phyloP scores from a whole-genome alignment of 768 basidiomycete genomes.

The Boletus rubroflammeus region DNA sequence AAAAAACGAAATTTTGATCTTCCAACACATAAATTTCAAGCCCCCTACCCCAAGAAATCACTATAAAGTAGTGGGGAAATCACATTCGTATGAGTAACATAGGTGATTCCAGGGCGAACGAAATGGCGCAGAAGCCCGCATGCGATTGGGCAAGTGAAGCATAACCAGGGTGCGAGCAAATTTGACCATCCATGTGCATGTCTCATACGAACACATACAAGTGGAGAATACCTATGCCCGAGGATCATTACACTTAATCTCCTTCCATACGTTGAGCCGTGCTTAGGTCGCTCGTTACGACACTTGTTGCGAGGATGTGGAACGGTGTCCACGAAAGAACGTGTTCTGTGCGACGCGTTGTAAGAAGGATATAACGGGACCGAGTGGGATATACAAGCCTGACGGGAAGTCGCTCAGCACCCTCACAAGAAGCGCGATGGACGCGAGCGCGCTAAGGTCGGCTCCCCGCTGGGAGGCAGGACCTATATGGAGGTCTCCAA shows the following conservation, averaged over 20 bases:
- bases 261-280: conserved; percentile 65
- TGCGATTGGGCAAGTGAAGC: not conserved
- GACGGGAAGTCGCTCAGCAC: conserved; percentile 54
- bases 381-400: conserved; percentile 35
- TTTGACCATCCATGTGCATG: conserved; percentile 11
- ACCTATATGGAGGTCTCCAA: conserved; percentile 18
- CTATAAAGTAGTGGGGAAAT: not conserved
- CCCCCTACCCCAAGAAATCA: not conserved
- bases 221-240: conserved; percentile 9
- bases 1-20: not conserved
- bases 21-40: not conserved
- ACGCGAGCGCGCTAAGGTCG: conserved; percentile 54
- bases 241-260: conserved; percentile 18
- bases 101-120: not conserved
- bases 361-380: conserved; percentile 10
- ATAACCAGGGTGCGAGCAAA: not conserved
- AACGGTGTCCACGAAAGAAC: conserved; percentile 50
- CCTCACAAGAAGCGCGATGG: conserved; percentile 74
- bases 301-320: conserved; percentile 67
- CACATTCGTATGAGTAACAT: not conserved
- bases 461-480: conserved; percentile 41
- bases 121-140: not conserved
- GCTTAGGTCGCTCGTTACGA: conserved; percentile 72
- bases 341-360: conserved; percentile 17
- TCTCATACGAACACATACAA: conserved; percentile 12